Conservation (phyloP, 2,329 filamentous ascomycete species). For the Calonectria multiphialidica region DNA sequence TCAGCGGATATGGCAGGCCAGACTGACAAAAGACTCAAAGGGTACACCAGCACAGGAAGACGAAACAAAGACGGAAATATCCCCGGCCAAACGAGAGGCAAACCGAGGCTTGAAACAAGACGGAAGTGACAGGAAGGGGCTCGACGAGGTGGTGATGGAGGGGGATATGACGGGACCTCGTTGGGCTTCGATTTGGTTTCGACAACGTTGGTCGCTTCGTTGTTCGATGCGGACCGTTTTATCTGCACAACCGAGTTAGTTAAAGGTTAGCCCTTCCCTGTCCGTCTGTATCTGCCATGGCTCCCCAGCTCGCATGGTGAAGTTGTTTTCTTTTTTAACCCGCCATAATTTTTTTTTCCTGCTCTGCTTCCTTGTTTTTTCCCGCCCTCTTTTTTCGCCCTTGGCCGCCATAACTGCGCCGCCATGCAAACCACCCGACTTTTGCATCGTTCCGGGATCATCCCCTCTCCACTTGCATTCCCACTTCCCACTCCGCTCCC, state of each 20-base stretch:
- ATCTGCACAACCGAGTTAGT: conserved; percentile 9
- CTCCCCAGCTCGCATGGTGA: neutral
- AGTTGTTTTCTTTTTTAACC: neutral
- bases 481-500: conserved; percentile 24
- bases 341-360: neutral
- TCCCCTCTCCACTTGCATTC: conserved; percentile 20
- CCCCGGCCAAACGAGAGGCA: neutral
- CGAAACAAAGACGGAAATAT: conserved; percentile 3
- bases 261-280: neutral
- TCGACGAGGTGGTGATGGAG: conserved; percentile 5
- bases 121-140: conserved; percentile 10
- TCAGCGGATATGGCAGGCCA: neutral
- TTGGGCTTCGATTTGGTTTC: conserved; percentile 13
- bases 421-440: conserved; percentile 4
- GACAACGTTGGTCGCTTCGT: neutral
- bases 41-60: neutral
- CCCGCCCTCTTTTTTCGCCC: neutral
- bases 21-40: neutral
- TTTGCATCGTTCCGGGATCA: conserved; percentile 20
- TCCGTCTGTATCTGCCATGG: neutral
- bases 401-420: neutral
- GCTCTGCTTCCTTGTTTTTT: neutral
- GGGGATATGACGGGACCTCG: neutral
- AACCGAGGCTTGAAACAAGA: neutral
- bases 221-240: neutral